Evolutionary conservation across 352 stramenopile genomes (phyloP).

Genomic region (Phytophthora aleatoria): DNA sequence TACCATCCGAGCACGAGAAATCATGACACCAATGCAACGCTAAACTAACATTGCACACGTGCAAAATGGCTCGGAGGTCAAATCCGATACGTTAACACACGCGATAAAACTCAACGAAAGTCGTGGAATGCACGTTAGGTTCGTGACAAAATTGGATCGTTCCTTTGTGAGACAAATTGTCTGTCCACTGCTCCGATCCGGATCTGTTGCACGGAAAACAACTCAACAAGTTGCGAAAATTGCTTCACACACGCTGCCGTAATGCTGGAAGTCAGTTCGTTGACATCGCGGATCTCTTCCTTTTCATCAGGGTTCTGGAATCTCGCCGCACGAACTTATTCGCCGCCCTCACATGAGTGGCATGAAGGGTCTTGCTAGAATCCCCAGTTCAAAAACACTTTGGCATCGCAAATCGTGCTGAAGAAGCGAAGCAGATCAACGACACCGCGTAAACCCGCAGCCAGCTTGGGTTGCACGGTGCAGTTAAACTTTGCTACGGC

Average conservation of each 20-base stretch:
- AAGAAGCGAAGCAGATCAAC: not conserved
- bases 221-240: not conserved
- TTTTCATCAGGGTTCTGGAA: slow-evolving; percentile 2
- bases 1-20: not conserved
- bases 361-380: too few relatives aligned
- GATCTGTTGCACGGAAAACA: slow-evolving; percentile 5
- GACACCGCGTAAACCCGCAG: not conserved
- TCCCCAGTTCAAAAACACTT: too few relatives aligned
- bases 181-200: slow-evolving; percentile 4
- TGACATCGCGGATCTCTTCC: not conserved
- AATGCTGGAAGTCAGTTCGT: not conserved
- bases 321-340: slow-evolving; percentile 19
- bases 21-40: not conserved
- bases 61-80: not conserved
- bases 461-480: not conserved
- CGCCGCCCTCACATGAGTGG: not conserved
- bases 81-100: not conserved
- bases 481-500: too few relatives aligned
- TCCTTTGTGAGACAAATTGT: not conserved
- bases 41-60: slow-evolving; percentile 1
- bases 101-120: not conserved
- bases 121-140: not conserved
- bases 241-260: not conserved
- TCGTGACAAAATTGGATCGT: not conserved
- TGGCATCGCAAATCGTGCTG: not conserved